phyloP scores from a whole-genome alignment of 2,329 filamentous ascomycete genomes.

The Fusarium oligoseptatum region DNA sequence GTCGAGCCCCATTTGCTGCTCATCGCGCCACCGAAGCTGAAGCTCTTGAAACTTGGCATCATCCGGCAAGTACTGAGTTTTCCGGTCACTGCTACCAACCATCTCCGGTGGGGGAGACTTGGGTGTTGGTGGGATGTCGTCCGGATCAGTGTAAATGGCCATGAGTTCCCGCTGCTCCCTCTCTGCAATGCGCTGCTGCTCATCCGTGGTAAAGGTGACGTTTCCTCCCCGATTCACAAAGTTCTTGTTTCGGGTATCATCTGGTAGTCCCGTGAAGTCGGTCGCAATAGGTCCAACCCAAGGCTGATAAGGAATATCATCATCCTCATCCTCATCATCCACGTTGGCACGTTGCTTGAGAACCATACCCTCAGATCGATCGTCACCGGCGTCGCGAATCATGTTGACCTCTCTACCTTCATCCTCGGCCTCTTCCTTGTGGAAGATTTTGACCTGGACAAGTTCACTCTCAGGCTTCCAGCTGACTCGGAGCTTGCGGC shows the following conservation, averaged over 20 bases:
- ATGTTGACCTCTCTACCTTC: slow-evolving; percentile 76
- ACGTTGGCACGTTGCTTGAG: slow-evolving; percentile 66
- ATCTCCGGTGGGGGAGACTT: slow-evolving; percentile 63
- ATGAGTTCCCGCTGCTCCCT: slow-evolving; percentile 72
- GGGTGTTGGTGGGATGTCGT: slow-evolving; percentile 69
- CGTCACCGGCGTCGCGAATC: slow-evolving; percentile 79
- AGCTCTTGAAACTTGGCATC: slow-evolving; percentile 62
- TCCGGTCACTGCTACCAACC: slow-evolving; percentile 41
- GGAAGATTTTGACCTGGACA: slow-evolving; percentile 76
- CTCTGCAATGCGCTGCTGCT: slow-evolving; percentile 68
- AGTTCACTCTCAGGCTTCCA: slow-evolving; percentile 78
- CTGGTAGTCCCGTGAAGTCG: slow-evolving; percentile 62
- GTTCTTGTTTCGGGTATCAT: slow-evolving; percentile 61
- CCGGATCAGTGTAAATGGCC: slow-evolving; percentile 67
- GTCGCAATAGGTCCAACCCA: slow-evolving; percentile 64
- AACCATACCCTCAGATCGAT: slow-evolving; percentile 79
- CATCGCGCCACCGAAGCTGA: slow-evolving; percentile 63
- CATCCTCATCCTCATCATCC: slow-evolving; percentile 70
- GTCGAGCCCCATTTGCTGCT: slow-evolving; percentile 58
- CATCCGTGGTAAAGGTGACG: slow-evolving; percentile 64
- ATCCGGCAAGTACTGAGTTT: slow-evolving; percentile 54
- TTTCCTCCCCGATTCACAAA: slow-evolving; percentile 68
- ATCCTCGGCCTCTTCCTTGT: slow-evolving; percentile 79
- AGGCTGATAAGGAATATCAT: slow-evolving; percentile 65
- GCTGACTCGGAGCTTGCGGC: slow-evolving; percentile 76